phyloP scores from a whole-genome alignment of 306 rosid genomes.

The Acacia acuminata region DNA sequence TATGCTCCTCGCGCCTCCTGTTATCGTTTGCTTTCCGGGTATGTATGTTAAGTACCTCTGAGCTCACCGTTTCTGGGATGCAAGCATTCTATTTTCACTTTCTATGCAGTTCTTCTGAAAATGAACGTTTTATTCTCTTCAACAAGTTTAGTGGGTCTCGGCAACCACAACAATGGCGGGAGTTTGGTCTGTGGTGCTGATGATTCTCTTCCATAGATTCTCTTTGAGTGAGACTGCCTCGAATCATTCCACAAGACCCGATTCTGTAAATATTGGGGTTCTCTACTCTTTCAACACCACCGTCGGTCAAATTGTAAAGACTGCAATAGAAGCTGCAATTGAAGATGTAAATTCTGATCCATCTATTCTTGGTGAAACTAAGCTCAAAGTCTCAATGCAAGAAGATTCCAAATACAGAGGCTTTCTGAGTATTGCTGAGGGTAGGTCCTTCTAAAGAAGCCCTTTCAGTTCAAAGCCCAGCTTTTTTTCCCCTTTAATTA shows the following conservation, averaged over 20 bases:
- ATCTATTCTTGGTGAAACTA: conserved; percentile 60
- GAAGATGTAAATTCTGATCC: conserved; percentile 86
- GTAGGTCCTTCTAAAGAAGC: conserved; percentile 45
- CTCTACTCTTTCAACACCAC: conserved; percentile 59
- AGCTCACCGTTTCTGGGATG: neutral
- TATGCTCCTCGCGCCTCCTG: conserved; percentile 19
- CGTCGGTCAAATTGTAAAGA: conserved; percentile 59
- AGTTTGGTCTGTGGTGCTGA: conserved; percentile 50
- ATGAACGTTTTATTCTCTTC: conserved; percentile 31
- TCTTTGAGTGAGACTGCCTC: conserved; percentile 46
- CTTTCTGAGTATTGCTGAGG: conserved; percentile 78
- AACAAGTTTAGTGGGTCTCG: conserved; percentile 24
- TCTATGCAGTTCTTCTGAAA: neutral
- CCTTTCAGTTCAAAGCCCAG: neutral
- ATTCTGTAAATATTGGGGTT: conserved; percentile 65
- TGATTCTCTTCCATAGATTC: conserved; percentile 46
- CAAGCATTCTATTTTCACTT: conserved; percentile 10
- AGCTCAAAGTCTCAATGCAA: conserved; percentile 49
- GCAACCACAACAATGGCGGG: conserved; percentile 46
- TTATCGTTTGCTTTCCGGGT: conserved; percentile 6
- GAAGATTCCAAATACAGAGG: conserved; percentile 85
- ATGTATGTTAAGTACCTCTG: conserved; percentile 1
- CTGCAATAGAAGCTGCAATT: conserved; percentile 72
- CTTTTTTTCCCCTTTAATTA: neutral
- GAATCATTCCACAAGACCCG: conserved; percentile 55